Evolutionary conservation across 2,329 filamentous ascomycete species (phyloP).

Genomic region (Thielaviopsis punctulata): DNA sequence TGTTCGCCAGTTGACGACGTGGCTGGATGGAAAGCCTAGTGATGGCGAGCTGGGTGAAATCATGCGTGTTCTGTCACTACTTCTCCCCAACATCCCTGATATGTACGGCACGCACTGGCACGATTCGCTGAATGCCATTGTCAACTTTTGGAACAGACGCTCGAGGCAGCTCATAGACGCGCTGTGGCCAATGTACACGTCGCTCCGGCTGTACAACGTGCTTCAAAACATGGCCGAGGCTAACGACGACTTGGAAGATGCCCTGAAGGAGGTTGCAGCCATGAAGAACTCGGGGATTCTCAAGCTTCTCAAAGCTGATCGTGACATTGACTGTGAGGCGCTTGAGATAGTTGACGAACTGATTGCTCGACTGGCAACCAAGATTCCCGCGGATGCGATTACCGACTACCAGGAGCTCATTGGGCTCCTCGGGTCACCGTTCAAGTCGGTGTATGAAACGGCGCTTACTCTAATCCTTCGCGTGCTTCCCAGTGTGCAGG

Average conservation of each 20-base stretch:
- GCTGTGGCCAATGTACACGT: slow-evolving; percentile 37
- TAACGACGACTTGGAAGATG: slow-evolving; percentile 75
- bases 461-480: background rate
- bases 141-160: background rate
- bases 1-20: slow-evolving; percentile 58
- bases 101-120: slow-evolving; percentile 86
- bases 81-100: slow-evolving; percentile 60
- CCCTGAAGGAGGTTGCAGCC: slow-evolving; percentile 30
- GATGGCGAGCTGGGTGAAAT: slow-evolving; percentile 30
- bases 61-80: slow-evolving; percentile 37
- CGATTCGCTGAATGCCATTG: slow-evolving; percentile 34
- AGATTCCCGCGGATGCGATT: background rate
- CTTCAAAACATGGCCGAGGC: slow-evolving; percentile 50
- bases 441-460: background rate
- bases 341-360: background rate
- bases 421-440: background rate
- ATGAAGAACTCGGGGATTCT: slow-evolving; percentile 35
- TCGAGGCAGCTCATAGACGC: background rate
- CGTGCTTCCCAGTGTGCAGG: background rate
- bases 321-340: slow-evolving; percentile 5
- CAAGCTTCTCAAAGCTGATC: slow-evolving; percentile 39
- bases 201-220: slow-evolving; percentile 50
- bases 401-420: background rate
- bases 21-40: slow-evolving; percentile 37
- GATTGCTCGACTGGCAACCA: background rate